Base-by-base conservation (phyloP, 2,329 filamentous ascomycete genomes). In the Diaporthe destruens region DNA sequence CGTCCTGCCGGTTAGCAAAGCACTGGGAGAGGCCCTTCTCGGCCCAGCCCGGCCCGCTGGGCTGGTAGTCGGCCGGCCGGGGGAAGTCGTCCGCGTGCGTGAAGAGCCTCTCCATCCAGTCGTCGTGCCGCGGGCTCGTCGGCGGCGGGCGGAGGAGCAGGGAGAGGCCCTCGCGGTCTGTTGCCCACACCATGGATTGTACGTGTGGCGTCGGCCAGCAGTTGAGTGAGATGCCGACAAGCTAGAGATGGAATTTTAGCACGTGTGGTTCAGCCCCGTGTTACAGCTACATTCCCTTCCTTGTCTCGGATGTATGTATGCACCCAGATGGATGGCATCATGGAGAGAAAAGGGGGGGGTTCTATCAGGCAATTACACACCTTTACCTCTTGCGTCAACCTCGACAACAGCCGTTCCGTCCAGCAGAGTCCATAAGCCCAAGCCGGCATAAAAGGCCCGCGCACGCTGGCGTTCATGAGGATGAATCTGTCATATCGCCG, bases 141-240 rank as follows among this genome's bases (percentile, higher is more conserved):
- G 75, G 66, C 0, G 76, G 75, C 6, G 77, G 79, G 65, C 78
- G 74, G 20, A 82, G 75, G 0, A 82, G 72, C 25, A 79, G 51
- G 7, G 74, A 71, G 39, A 82, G 79, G 68, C 80, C 80, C 18
- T 76, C 68, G 6, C 68, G 29, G 74, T 82, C 80, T 3, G 80
- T 81, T 6, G 80, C 78, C 75, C 76, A 78, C 59, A 81, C 77
- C 77, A 79, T 80, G 34, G 79, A 78, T 67, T 81, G 79, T 5
- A 80, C 71, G 69, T 80, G 79, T 54, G 77, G 77, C 25, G 67
- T 68, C 11, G 79, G 79, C 7, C 73, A 69, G 73, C 80, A 81
- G 69, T 77, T 81, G 12, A 76, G 75, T 0, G 79, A 78, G 76
- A 80, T 79, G 9, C 80, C 80, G 12, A 81, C 78, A 54, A 81